These are phyloP conservation scores for Microdochium nivale DNA, from an alignment of 2,329 filamentous ascomycete species.

Conservation along the genomic window DNA sequence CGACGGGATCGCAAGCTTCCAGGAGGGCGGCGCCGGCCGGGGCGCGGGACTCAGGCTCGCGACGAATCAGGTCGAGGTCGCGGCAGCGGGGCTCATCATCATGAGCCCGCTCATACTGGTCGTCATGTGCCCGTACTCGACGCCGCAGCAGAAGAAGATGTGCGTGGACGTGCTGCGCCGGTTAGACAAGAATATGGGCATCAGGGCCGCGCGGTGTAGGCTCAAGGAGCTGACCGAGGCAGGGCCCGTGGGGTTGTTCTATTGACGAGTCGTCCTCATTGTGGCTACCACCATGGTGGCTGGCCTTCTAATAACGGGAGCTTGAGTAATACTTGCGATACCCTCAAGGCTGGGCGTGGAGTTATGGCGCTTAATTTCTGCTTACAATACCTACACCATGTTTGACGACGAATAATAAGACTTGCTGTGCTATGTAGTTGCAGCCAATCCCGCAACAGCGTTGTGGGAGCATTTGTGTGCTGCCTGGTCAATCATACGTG, in stretches of 20 bases:
- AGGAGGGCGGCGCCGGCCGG: slow-evolving; percentile 14
- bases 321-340: too few species aligned
- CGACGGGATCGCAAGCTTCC: slow-evolving; percentile 10
- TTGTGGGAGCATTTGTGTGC: too few species aligned
- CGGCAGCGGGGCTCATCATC: slow-evolving; percentile 20
- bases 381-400: too few species aligned
- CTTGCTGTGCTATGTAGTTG: too few species aligned
- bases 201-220: slow-evolving; percentile 10
- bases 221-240: slow-evolving; percentile 8
- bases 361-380: too few species aligned
- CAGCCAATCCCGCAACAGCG: too few species aligned
- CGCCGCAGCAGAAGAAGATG: slow-evolving; percentile 11
- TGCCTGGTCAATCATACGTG: too few species aligned
- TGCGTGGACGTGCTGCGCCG: slow-evolving; percentile 14
- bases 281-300: too few species aligned
- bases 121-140: slow-evolving; percentile 18
- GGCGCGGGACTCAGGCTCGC: background rate
- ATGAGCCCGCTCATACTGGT: slow-evolving; percentile 21
- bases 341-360: too few species aligned
- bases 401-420: too few species aligned
- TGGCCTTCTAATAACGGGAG: too few species aligned
- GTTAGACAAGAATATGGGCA: slow-evolving; percentile 18
- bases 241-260: slow-evolving; percentile 5
- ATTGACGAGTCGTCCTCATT: slow-evolving; percentile 10
- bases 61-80: background rate